Percentiles rank a stretch among this genome's conserved stretches.
Evolutionary conservation across 495 filamentous ascomycete genomes (phyloP).

Genomic region (Gamarada debralockiae): DNA sequence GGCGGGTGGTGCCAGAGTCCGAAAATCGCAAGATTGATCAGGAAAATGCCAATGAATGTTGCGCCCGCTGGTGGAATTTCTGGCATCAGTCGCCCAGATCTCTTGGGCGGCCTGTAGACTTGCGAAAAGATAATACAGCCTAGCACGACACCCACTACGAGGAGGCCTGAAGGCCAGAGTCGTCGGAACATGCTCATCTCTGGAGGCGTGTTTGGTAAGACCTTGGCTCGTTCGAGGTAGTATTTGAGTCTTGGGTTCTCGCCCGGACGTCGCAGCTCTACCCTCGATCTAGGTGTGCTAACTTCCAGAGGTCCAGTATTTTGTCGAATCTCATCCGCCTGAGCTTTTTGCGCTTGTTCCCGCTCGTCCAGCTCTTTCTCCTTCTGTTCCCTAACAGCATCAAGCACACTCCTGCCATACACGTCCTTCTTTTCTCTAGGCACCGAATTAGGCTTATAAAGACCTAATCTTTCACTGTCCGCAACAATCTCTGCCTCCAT

Average conservation of each 20-base stretch:
- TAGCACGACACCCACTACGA: slow-evolving; percentile 48
- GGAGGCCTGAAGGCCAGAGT: slow-evolving; percentile 58
- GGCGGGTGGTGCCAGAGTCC: slow-evolving; percentile 64
- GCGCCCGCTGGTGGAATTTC: slow-evolving; percentile 75
- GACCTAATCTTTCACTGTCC: slow-evolving; percentile 38
- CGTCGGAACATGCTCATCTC: slow-evolving; percentile 50
- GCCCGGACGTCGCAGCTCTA: slow-evolving; percentile 27
- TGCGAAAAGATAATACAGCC: slow-evolving; percentile 50
- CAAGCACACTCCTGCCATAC: slow-evolving; percentile 45
- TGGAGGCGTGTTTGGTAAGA: slow-evolving; percentile 30
- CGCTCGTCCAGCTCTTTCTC: slow-evolving; percentile 38
- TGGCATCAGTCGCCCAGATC: slow-evolving; percentile 60
- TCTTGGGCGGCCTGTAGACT: slow-evolving; percentile 59
- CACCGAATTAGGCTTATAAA: slow-evolving; percentile 43
- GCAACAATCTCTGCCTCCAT: slow-evolving; percentile 35
- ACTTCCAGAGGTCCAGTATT: slow-evolving; percentile 50
- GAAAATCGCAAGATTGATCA: slow-evolving; percentile 59
- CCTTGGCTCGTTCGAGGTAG: slow-evolving; percentile 19
- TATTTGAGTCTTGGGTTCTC: slow-evolving; percentile 39
- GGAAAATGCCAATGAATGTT: slow-evolving; percentile 65
- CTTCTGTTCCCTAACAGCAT: slow-evolving; percentile 42
- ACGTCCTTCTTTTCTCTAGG: slow-evolving; percentile 14
- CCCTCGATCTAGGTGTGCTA: slow-evolving; percentile 21
- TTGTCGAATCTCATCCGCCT: slow-evolving; percentile 35
- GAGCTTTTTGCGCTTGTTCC: slow-evolving; percentile 41